phyloP scores from a whole-genome alignment of 306 rosid genomes.

The Medicago lupulina region DNA sequence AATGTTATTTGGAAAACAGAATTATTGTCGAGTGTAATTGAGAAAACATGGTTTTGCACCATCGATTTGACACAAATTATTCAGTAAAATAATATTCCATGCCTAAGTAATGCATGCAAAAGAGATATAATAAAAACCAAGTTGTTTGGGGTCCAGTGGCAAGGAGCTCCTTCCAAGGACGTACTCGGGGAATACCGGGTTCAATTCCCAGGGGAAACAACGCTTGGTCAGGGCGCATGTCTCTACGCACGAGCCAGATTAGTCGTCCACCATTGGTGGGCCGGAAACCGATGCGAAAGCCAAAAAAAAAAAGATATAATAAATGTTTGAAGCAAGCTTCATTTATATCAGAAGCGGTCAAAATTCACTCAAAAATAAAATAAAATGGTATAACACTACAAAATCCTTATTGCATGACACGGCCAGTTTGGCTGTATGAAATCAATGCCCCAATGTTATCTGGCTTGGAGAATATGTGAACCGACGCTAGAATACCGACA shows the following conservation, averaged over 20 bases:
- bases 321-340: background rate
- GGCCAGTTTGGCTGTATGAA: background rate
- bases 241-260: no score
- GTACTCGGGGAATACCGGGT: no score
- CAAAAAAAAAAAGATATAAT: background rate
- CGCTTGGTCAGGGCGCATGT: no score
- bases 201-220: no score
- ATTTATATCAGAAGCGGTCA: background rate
- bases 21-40: background rate
- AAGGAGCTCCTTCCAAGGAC: no score
- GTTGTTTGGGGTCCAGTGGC: no score
- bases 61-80: background rate
- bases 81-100: background rate
- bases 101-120: background rate
- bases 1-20: background rate
- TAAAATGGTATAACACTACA: background rate
- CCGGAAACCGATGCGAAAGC: no score
- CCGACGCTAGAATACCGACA: background rate
- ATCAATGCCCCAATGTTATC: constrained; percentile 15
- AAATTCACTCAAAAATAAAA: background rate
- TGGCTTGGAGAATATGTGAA: constrained; percentile 8
- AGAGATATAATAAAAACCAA: background rate
- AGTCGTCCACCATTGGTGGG: no score
- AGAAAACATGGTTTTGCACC: background rate
- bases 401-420: constrained; percentile 9